Evolutionary conservation across 2,329 filamentous ascomycete species (phyloP), one percentile per base, ranked within the genome.

Genomic region (Pseudopyricularia cyperi): DNA sequence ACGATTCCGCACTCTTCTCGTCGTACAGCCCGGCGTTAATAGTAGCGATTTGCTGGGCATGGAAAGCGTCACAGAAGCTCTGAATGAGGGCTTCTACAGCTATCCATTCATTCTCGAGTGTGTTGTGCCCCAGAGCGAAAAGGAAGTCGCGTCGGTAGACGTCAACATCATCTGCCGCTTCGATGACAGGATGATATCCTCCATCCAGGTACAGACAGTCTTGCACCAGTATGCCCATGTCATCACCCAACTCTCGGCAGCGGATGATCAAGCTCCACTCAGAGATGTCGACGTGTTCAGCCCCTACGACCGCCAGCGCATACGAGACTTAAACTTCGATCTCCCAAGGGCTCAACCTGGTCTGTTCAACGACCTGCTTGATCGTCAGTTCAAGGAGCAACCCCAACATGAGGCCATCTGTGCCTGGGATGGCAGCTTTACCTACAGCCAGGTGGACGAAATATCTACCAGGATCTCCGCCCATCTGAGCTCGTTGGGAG

Each of bases 361-460:
- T 37, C 35, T 37, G 15, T 37, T 50, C 15, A 12, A 3, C 12
- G 46, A 33, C 14, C n/a, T 48, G 46, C 19, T 48, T 26, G 46
- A 14, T 32, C 26, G 17, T n/a, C 26, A 32, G 24, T 48, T 28
- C n/a, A 8, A 11, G 15, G 24, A 53, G 35, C 60, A 51, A 19
- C 48, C 62, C 57, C 14, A 60, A 52, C 62, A 59, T 51, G 39
- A 57, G 54, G 73, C 73, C 26, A 65, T 76, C n/a, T 61, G 70
- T 52, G 73, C 73, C 0, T 76, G 72, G 72, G 73, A 76, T 54
- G 73, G 74, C 34, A 59, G 59, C 52, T 66, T 74, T 51, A 73
- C 71, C 2, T 76, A 75, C 55, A 52, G 58, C 34, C 66, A 75
- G 48, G 62, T 76, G 1, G 70, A 75, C 34, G 55, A 59, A 1